Evolutionary conservation across 2,329 filamentous ascomycete genomes (phyloP), one percentile per base, ranked within the genome.

Genomic region (Diaporthe nobilis): DNA sequence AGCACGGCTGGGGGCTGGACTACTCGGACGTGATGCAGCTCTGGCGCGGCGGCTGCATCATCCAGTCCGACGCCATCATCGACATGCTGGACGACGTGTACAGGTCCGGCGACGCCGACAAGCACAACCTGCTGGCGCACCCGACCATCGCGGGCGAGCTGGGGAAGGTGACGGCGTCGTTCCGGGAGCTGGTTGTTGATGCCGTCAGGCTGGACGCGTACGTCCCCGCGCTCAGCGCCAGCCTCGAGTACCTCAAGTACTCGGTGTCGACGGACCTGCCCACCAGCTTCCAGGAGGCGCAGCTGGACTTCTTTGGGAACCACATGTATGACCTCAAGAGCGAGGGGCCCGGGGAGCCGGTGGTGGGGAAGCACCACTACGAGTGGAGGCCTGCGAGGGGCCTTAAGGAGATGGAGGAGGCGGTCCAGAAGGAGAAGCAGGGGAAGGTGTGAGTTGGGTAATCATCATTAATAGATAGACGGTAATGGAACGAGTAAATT

Each of bases 31-130:
- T 91, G 3, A 83, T 91, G 63, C 86, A 90, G 80, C 91, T 94
- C 78, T 94, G 92, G 93, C 88, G 91, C 2, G 90, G 87, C 0
- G 92, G 93, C 10, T 94, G 92, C 82, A 94, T 94, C 82, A 94
- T 94, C 80, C 90, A 92, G 79, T 88, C 90, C 1, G 92, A 94
- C 78, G 87, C 90, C 78, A 92, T 94, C 76, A 88, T 89, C 4
- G 88, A 92, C 70, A 82, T 94, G 42, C 85, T 94, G 3, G 85
- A 87, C 8, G 82, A 83, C 0, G 84, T 89, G 65, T 88, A 84
- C 75, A 75, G 85, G 39, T 79, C 81, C 8, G 79, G 81, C 1
- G 82, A 85, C 17, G 81, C 83, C 67, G 82, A 85, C 39, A 82
- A 82, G 51, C 84, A 87, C 78, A 86, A 90, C 73, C 68, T 79